Base-by-base conservation (phyloP, 1,139 yeast species). In the Diutina scorzettiae region DNA sequence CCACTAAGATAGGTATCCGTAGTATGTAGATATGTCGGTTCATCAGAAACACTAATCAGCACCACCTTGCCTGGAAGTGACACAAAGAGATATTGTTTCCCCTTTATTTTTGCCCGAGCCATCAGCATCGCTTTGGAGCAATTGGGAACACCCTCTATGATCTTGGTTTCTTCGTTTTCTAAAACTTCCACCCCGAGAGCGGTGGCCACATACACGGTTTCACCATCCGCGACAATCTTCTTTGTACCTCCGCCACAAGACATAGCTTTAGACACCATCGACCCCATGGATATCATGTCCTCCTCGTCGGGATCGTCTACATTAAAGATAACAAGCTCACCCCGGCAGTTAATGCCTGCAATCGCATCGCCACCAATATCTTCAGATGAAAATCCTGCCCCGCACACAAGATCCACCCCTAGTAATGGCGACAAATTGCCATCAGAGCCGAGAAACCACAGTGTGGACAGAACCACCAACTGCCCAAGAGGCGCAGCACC, bases 321-420 rank as follows among this genome's bases (percentile, higher is more conserved):
- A 0, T 81, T 72, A 54, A 81, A 73, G 33, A 85, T 81, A 2
- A 71, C 62, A 49, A 84, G 63, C 23, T 64, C 66, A 41, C 64
- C 67, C 5, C 28, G 39, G 4, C 69, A 74, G 32, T 67, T 63
- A 11, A 82, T 66, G 0, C 85, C 87, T 21, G 84, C 80, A 11
- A 81, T 63, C 66, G 89, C 66, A 57, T 73, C 59, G 50, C 71
- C 52, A 58, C 72, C 73, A 43, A 76, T 76, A 46, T 81, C 93
- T 46, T 73, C 82, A 37, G 85, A 78, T 17, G 67, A 63, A 52
- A 85, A 78, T 0, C 78, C 63, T 1, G 76, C 62, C 0, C 79
- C 72, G 36, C 55, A 51, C 1, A 49, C 41, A 3, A 69, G 53
- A 29, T 51, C 51, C 2, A 56, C 50, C 30, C 56, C 61, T 8